A percentile compares a stretch with the other conserved stretches of the same genome.
These are phyloP conservation scores for Pythium rishiriense DNA, from an alignment of 352 stramenopile species.

Conservation along the genomic window DNA sequence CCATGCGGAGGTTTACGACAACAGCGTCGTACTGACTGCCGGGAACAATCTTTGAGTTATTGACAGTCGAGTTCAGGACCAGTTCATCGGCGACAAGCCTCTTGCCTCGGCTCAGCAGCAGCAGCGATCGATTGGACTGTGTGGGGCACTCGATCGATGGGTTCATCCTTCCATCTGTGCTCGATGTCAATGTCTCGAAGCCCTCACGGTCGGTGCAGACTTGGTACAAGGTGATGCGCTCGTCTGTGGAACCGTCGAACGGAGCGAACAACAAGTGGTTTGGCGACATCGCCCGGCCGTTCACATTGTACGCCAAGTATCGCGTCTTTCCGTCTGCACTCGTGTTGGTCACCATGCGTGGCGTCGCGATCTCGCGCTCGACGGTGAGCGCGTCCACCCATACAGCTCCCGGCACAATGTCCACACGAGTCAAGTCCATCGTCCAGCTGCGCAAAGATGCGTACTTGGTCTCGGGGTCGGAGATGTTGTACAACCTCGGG, in stretches of 20 bases:
- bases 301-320: neutral
- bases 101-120: neutral
- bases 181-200: neutral
- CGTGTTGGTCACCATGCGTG: slow-evolving; percentile 1
- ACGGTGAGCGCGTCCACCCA: slow-evolving; percentile 7
- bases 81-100: neutral
- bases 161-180: neutral
- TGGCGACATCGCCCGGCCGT: neutral
- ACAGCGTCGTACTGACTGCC: neutral
- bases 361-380: neutral
- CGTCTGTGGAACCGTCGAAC: neutral
- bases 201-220: neutral
- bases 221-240: neutral
- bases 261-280: neutral
- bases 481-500: neutral
- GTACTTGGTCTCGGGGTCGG: neutral
- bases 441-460: slow-evolving; percentile 4
- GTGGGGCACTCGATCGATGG: neutral
- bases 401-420: neutral
- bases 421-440: neutral
- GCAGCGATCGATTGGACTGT: neutral
- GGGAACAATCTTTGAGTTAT: neutral
- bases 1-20: neutral
- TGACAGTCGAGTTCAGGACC: neutral
- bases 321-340: neutral